Base-by-base conservation (phyloP, 2,329 filamentous ascomycete species). In the Cryphonectria radicalis region DNA sequence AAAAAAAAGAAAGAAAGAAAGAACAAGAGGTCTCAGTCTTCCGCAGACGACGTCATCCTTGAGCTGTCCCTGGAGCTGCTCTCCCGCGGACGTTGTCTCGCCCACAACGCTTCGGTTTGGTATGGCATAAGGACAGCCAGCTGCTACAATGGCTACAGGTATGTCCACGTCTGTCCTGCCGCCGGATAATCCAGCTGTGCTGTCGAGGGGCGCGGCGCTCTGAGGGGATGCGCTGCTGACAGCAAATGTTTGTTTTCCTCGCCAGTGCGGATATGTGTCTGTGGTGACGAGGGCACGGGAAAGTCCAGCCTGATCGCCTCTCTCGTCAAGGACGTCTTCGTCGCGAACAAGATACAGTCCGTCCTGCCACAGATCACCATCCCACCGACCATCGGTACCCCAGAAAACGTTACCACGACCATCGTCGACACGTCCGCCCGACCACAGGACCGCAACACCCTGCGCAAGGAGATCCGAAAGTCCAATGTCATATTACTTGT, bases 351-450 rank as follows among this genome's bases (percentile, higher is more conserved):
- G 84, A 98, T 99, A 78, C 95, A 73, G 46, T 89, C 95, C 19
- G 92, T 98, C 73, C 90, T 99, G 13, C 96, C 96, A 32, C 93
- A 95, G 80, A 97, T 99, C 75, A 98, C 95, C 37, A 94, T 99
- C 53, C 95, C 95, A 57, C 95, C 95, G 32, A 95, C 91, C 77
- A 92, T 97, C 76, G 94, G 94, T 72, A 97, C 95, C 7, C 95
- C 95, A 64, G 95, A 98, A 77, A 97, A 97, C 87, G 94, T 98
- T 79, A 97, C 94, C 65, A 99, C 96, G 17, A 97, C 94, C 75
- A 95, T 99, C 77, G 94, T 99, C 84, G 96, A 99, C 82, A 99
- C 96, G 43, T 98, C 95, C 46, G 94, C 96, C 53, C 89, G 97
- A 13, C 96, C 96, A 0, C 95, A 98, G 81, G 95, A 99, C 79